Percentiles rank a stretch among this genome's conserved stretches.
phyloP scores from a whole-genome alignment of 2,329 filamentous ascomycete genomes.

The Diplodia intermedia region DNA sequence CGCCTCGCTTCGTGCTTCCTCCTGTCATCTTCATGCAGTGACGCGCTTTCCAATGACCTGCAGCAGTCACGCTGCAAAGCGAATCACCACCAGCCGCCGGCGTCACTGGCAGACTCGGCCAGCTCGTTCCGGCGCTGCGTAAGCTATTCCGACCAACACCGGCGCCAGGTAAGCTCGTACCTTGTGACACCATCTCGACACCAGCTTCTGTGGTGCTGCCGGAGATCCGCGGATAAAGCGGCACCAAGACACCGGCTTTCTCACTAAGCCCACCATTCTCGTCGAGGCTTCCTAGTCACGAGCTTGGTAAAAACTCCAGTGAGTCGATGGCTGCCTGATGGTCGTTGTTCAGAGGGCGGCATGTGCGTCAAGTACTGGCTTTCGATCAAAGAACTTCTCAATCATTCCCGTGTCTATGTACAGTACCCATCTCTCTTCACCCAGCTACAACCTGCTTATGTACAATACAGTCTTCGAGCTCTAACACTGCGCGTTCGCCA shows the following conservation, averaged over 20 bases:
- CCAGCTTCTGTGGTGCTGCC: not conserved
- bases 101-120: not conserved
- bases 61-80: not conserved
- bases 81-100: not conserved
- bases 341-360: too few relatives aligned
- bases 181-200: not conserved
- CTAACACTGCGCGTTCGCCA: conserved; percentile 22
- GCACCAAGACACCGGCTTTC: not conserved
- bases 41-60: not conserved
- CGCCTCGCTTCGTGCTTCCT: not conserved
- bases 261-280: not conserved
- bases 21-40: not conserved
- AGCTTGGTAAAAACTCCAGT: not conserved
- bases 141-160: not conserved
- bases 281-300: too few relatives aligned
- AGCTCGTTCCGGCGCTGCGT: not conserved
- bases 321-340: too few relatives aligned
- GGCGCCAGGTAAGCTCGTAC: not conserved
- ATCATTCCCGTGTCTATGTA: too few relatives aligned
- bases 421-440: too few relatives aligned
- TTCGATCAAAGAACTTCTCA: too few relatives aligned
- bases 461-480: not conserved
- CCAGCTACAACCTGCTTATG: too few relatives aligned
- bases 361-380: too few relatives aligned
- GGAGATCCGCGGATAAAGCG: conserved; percentile 16